Evolutionary conservation across 768 basidiomycete species (phyloP).

Genomic region (Trametes cingulata): DNA sequence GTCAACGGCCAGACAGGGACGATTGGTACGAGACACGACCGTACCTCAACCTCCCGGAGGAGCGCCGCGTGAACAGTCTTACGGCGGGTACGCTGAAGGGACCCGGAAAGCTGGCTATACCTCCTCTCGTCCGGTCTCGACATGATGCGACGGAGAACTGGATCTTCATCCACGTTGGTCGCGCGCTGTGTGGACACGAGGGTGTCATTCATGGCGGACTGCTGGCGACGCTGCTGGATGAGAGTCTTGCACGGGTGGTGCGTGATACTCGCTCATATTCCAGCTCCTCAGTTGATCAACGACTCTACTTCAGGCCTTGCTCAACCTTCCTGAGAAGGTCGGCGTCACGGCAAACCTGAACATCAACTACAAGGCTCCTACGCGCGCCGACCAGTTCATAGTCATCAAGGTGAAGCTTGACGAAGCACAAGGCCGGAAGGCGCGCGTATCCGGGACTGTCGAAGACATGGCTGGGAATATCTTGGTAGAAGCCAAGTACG

Average conservation of each 20-base stretch:
- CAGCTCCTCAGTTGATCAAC: not conserved
- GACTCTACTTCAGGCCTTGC: constrained; percentile 60
- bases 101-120: constrained; percentile 81
- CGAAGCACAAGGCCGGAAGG: constrained; percentile 78
- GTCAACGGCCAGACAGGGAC: constrained; percentile 48
- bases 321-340: constrained; percentile 83
- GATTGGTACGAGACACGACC: constrained; percentile 82
- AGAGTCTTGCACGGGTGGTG: constrained; percentile 79
- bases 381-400: constrained; percentile 88
- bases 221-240: constrained; percentile 88
- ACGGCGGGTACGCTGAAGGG: constrained; percentile 86
- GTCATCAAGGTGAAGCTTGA: constrained; percentile 71
- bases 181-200: constrained; percentile 89
- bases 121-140: constrained; percentile 72
- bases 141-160: constrained; percentile 75
- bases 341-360: constrained; percentile 89
- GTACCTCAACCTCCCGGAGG: constrained; percentile 67
- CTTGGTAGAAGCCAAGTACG: constrained; percentile 81
- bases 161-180: constrained; percentile 78
- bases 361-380: constrained; percentile 84
- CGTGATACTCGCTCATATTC: constrained; percentile 28
- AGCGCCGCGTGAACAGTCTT: constrained; percentile 77
- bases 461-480: constrained; percentile 82
- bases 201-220: constrained; percentile 95
- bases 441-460: constrained; percentile 64